Evolutionary conservation across 495 filamentous ascomycete species (phyloP), one percentile per base, ranked within the genome.

Genomic region (Saxophila tyrrhenica): DNA sequence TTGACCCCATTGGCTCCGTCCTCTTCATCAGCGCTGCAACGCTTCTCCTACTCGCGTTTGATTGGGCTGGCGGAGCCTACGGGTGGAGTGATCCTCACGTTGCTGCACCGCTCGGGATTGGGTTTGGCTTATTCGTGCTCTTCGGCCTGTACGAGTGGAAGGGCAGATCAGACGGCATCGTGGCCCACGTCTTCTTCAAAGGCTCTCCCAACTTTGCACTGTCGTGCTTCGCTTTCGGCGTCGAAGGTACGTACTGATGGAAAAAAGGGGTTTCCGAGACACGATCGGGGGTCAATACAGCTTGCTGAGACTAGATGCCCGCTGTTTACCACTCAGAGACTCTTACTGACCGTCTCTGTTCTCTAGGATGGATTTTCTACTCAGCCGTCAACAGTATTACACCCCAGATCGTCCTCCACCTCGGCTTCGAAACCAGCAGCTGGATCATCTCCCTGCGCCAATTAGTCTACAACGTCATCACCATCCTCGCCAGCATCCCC

Each of bases 341-440:
- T n/a, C n/a, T n/a, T n/a, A n/a, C n/a, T n/a, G n/a, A n/a, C n/a
- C n/a, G n/a, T n/a, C n/a, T n/a, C 24, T n/a, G n/a, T n/a, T n/a
- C n/a, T n/a, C n/a, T n/a, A n/a, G 56, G 64, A 3, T 80, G 76
- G 74, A 74, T 80, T 49, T 79, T 78, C 58, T 80, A 78, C 59
- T 73, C 70, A 48, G 75, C 76, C 21, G 74, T 80, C 35, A 80
- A 78, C 59, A 72, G 70, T 32, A 64, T 78, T 42, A 73, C 72
- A 9, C 76, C 77, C 2, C 74, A 77, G 51, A 71, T 78, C 46
- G 66, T 72, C 13, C 70, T 79, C 0, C 69, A 78, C 57, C 67
- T 80, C 9, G 77, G 75, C n/a, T 79, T 76, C 52, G 73, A 75
- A 53, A 64, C 52, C 15, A 62, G 68, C 48, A 52, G 73, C 20